These are phyloP conservation scores for Adansonia digitata DNA, from an alignment of 345 rosid species.

Conservation along the genomic window DNA sequence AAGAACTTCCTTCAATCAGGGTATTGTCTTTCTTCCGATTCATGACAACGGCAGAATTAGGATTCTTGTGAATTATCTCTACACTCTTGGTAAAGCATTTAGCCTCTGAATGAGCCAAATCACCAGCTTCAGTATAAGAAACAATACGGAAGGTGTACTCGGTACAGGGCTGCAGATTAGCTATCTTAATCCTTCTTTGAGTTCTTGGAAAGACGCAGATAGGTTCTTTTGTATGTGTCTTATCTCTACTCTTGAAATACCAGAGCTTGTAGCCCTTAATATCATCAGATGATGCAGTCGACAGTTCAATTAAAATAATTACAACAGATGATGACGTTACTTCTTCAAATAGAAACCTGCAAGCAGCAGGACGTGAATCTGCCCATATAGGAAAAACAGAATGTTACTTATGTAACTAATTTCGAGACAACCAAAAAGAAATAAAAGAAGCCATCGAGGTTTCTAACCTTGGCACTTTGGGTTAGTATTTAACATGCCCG, in stretches of 20 bases:
- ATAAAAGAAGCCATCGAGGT: not conserved
- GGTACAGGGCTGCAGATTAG: constrained; percentile 81
- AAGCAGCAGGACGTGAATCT: constrained; percentile 64
- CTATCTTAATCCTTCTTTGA: constrained; percentile 65
- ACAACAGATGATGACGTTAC: constrained; percentile 52
- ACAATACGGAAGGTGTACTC: constrained; percentile 63
- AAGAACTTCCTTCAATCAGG: constrained; percentile 33
- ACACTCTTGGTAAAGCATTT: constrained; percentile 61
- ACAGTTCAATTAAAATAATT: constrained; percentile 57
- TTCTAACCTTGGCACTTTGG: constrained; percentile 51
- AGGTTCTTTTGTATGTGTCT: constrained; percentile 48
- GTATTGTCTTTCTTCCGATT: constrained; percentile 31
- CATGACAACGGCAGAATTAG: constrained; percentile 22
- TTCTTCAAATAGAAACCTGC: constrained; percentile 84
- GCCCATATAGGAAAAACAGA: constrained; percentile 24
- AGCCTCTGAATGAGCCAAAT: constrained; percentile 59
- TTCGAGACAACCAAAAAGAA: not conserved
- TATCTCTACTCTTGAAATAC: constrained; percentile 72
- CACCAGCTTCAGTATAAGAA: constrained; percentile 53
- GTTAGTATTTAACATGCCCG: constrained; percentile 27
- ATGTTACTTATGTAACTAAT: constrained; percentile 5
- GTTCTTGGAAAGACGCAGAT: constrained; percentile 52
- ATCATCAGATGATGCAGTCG: constrained; percentile 34
- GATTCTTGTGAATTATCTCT: constrained; percentile 52
- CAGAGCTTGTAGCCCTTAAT: constrained; percentile 93